These are phyloP conservation scores for Tephrocybe sp. DNA, from an alignment of 768 basidiomycete species.

Conservation along the genomic window DNA sequence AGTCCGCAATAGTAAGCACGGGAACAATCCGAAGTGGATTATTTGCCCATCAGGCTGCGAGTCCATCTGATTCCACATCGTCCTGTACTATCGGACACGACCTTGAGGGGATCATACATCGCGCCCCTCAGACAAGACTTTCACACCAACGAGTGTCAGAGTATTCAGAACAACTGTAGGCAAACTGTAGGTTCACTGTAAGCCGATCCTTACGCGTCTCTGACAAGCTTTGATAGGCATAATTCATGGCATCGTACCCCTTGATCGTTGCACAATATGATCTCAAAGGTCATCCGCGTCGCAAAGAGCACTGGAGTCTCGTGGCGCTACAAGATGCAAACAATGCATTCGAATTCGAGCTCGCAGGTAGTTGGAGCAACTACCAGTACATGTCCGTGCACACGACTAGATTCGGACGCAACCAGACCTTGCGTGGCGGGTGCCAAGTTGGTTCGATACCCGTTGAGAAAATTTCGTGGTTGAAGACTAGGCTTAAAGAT, in stretches of 20 bases:
- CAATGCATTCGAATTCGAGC: constrained; percentile 21
- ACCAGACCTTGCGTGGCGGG: constrained; percentile 23
- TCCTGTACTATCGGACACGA: constrained; percentile 1
- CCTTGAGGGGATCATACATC: background rate
- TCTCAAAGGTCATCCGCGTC: constrained; percentile 22
- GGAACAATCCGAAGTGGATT: constrained; percentile 11
- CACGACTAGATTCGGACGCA: constrained; percentile 13
- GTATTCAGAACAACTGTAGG: no score
- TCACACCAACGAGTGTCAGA: no score
- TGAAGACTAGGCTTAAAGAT: constrained; percentile 18
- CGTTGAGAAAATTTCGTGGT: constrained; percentile 18
- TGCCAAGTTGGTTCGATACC: constrained; percentile 25
- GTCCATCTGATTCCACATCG: constrained; percentile 1
- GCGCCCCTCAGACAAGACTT: no score
- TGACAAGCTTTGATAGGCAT: background rate
- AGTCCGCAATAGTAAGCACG: background rate
- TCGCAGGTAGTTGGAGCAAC: constrained; percentile 25
- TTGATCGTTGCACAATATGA: constrained; percentile 27
- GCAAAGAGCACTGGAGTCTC: constrained; percentile 29
- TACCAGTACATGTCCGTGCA: constrained; percentile 19
- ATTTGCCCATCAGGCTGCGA: background rate
- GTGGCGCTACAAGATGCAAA: constrained; percentile 20
- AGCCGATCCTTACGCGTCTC: background rate
- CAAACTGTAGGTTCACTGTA: no score
- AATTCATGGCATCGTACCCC: constrained; percentile 18